These are phyloP conservation scores for Pythium utonaiense DNA, from an alignment of 352 stramenopile species.

Conservation along the genomic window DNA sequence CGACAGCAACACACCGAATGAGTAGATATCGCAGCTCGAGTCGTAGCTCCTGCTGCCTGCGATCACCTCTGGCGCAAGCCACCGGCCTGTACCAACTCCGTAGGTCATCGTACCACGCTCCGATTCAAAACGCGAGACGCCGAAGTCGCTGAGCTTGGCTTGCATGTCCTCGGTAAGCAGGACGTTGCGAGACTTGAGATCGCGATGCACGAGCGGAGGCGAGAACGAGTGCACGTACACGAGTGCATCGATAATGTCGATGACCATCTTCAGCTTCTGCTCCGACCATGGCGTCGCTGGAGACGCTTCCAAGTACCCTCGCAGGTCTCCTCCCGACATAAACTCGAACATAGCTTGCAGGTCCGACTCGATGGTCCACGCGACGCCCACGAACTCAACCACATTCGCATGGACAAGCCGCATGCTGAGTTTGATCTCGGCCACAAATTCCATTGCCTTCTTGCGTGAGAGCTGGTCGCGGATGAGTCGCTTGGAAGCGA, in stretches of 20 bases:
- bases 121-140: constrained; percentile 34
- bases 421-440: constrained; percentile 52
- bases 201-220: constrained; percentile 53
- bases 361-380: constrained; percentile 50
- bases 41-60: constrained; percentile 44
- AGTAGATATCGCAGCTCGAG: constrained; percentile 44
- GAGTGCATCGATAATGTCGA: constrained; percentile 56
- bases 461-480: constrained; percentile 34
- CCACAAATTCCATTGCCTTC: constrained; percentile 44
- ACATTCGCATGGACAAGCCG: constrained; percentile 47
- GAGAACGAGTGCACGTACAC: constrained; percentile 68
- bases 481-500: constrained; percentile 50
- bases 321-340: constrained; percentile 51
- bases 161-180: constrained; percentile 33
- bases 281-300: constrained; percentile 32
- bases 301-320: constrained; percentile 27
- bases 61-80: constrained; percentile 55
- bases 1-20: constrained; percentile 46
- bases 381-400: constrained; percentile 49
- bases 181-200: constrained; percentile 58
- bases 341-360: constrained; percentile 64
- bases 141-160: constrained; percentile 50
- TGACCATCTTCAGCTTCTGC: constrained; percentile 49
- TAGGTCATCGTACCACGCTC: constrained; percentile 36
- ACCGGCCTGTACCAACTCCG: constrained; percentile 45